Evolutionary conservation across 495 filamentous ascomycete species (phyloP).

Genomic region (Talaromyces thailandensis): DNA sequence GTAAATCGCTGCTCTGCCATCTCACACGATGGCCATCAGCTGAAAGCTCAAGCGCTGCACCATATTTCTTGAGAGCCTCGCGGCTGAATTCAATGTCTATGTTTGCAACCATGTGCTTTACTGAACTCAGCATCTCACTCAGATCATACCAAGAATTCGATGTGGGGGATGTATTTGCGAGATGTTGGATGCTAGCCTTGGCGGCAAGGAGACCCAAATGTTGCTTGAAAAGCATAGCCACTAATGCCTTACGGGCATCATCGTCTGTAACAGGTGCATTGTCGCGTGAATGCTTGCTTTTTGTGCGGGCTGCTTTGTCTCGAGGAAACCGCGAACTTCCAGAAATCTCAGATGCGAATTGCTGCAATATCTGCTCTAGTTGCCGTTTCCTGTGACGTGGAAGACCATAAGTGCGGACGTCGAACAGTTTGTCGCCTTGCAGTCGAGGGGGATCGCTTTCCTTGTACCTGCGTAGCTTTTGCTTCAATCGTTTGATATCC

Average conservation of each 20-base stretch:
- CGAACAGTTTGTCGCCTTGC: slow-evolving; percentile 59
- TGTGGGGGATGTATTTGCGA: background rate
- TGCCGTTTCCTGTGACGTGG: slow-evolving; percentile 58
- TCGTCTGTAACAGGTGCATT: background rate
- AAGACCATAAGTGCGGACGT: slow-evolving; percentile 64
- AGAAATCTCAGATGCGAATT: slow-evolving; percentile 43
- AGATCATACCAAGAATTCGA: background rate
- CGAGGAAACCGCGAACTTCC: background rate
- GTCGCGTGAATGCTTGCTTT: background rate
- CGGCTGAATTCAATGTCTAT: slow-evolving; percentile 67
- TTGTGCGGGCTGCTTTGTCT: background rate
- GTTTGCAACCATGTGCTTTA: slow-evolving; percentile 11
- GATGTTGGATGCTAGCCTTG: background rate
- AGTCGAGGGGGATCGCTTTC: slow-evolving; percentile 50
- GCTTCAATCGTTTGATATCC: slow-evolving; percentile 61
- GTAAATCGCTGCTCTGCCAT: slow-evolving; percentile 45
- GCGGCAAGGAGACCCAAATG: background rate
- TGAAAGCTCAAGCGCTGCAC: slow-evolving; percentile 62
- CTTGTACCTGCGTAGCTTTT: slow-evolving; percentile 58
- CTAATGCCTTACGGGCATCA: background rate
- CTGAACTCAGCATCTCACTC: background rate
- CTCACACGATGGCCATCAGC: slow-evolving; percentile 63
- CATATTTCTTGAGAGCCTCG: slow-evolving; percentile 54
- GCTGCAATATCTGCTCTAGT: slow-evolving; percentile 58
- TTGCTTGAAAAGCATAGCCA: background rate